Base-by-base conservation (phyloP, 768 basidiomycete species). In the Gyrodon lividus region DNA sequence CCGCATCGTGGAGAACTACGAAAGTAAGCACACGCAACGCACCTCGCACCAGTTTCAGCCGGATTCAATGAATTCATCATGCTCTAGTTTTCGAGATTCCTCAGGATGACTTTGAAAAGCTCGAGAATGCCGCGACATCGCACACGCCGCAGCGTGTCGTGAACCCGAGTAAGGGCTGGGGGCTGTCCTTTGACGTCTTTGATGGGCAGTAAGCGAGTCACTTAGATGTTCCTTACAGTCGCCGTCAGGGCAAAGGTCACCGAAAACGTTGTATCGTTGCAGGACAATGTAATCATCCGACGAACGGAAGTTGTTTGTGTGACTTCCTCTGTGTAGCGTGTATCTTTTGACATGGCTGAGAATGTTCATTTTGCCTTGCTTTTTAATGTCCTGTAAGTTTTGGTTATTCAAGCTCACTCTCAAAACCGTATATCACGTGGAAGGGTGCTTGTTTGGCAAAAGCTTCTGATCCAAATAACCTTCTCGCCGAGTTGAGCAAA, bases 1-100 rank as follows among this genome's bases (percentile, higher is more conserved):
- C 39, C 80, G 87, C 24, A 75, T 92, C 30, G 71, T 76, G 50
- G 86, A 88, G 65, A 92, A 92, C 72, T 70, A 84, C 37, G 72
- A 82, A n/a, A 70, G 86, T 81, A 56, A 52, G 72, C n/a, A 40
- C n/a, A 12, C 12, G 5, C n/a, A n/a, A n/a, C n/a, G 28, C 16
- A 42, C 17, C 39, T 17, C 2, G 8, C 20, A 10, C 38, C 13
- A 6, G 3, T n/a, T 7, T 2, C 5, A n/a, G 34, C 6, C 4
- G 19, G 26, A n/a, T 20, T 14, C 5, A 23, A 14, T 14, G n/a
- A 6, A 17, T 8, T 55, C 17, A 63, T 28, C 14, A 3, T 23
- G 17, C 12, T 14, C 2, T 41, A 72, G 71, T 70, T 28, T 61
- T 67, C 44, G 67, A 67, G 39, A 59, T 74, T 17, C 69, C 75